A percentile compares a stretch with the other conserved stretches of the same genome.
Conservation (phyloP, 2,329 filamentous ascomycete genomes). For the Fusarium pseudograminearum region DNA sequence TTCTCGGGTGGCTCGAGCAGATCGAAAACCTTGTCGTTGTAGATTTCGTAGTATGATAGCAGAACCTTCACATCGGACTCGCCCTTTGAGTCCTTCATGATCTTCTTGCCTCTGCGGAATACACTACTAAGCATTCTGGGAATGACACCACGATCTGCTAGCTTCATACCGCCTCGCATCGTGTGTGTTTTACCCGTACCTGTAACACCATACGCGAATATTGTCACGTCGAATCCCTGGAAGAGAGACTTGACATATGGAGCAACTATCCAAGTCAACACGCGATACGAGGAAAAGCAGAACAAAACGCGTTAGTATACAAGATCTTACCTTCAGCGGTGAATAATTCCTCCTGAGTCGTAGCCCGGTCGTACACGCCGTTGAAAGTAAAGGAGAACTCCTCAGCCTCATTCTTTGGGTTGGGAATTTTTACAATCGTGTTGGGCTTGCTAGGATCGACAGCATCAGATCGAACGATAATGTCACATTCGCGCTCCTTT, state of each 20-base stretch:
- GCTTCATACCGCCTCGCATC: conserved; percentile 89
- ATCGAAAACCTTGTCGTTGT: conserved; percentile 95
- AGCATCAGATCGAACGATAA: conserved; percentile 79
- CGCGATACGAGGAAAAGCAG: conserved; percentile 17
- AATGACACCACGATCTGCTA: conserved; percentile 89
- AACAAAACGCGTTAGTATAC: conserved; percentile 14
- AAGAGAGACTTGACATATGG: conserved; percentile 94
- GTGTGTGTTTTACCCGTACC: conserved; percentile 96
- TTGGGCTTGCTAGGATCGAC: conserved; percentile 71
- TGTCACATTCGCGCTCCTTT: conserved; percentile 86
- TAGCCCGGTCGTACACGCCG: conserved; percentile 84
- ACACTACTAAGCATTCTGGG: conserved; percentile 86
- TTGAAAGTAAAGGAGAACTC: conserved; percentile 96
- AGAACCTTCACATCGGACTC: conserved; percentile 78
- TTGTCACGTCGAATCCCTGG: conserved; percentile 85
- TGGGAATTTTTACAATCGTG: conserved; percentile 86
- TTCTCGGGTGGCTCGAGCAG: conserved; percentile 90
- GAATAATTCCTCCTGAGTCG: conserved; percentile 88
- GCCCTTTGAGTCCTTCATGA: conserved; percentile 80
- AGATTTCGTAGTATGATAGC: conserved; percentile 95
- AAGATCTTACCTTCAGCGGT: conserved; percentile 80
- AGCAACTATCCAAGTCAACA: conserved; percentile 70
- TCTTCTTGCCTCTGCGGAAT: conserved; percentile 86
- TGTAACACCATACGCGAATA: conserved; percentile 94
- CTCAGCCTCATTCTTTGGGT: conserved; percentile 90